These are phyloP conservation scores for Pseudogymnoascus verrucosus DNA, from an alignment of 2,329 filamentous ascomycete genomes.

Conservation along the genomic window DNA sequence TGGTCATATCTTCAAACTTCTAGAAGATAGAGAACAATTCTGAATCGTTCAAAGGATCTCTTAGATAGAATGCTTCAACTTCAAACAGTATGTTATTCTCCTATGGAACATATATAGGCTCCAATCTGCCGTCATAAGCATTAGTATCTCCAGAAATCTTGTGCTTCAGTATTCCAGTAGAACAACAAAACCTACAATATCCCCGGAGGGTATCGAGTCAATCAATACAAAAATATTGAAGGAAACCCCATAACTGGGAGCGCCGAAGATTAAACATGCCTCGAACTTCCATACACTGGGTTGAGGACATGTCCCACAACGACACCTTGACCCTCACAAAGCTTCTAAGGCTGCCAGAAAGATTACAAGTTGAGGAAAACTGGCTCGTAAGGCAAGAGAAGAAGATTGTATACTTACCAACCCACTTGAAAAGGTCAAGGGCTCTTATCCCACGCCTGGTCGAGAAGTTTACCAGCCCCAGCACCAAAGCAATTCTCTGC, in stretches of 20 bases:
- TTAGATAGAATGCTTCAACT: not conserved
- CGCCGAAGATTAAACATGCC: not conserved
- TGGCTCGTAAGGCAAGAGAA: not conserved
- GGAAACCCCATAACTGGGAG: not conserved
- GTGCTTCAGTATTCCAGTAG: not conserved
- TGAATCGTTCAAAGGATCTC: not conserved
- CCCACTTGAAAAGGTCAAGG: slow-evolving; percentile 12
- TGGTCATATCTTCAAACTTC: not conserved
- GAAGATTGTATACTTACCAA: slow-evolving; percentile 12
- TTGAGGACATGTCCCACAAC: slow-evolving; percentile 2
- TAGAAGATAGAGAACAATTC: not conserved
- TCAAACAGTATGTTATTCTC: not conserved
- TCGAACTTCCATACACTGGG: not conserved
- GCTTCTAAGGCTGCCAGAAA: not conserved
- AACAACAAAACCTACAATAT: not conserved
- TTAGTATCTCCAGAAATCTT: not conserved
- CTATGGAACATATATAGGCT: not conserved
- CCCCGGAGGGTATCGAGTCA: not conserved
- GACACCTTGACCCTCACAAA: not conserved
- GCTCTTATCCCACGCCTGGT: slow-evolving; percentile 13
- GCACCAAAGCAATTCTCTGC: slow-evolving; percentile 32
- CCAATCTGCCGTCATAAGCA: not conserved
- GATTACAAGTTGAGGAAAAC: not conserved
- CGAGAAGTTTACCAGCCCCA: not conserved
- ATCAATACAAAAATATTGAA: no score